Conservation (phyloP, 2,329 filamentous ascomycete genomes). For the Phaeosphaeriaceae sp. region DNA sequence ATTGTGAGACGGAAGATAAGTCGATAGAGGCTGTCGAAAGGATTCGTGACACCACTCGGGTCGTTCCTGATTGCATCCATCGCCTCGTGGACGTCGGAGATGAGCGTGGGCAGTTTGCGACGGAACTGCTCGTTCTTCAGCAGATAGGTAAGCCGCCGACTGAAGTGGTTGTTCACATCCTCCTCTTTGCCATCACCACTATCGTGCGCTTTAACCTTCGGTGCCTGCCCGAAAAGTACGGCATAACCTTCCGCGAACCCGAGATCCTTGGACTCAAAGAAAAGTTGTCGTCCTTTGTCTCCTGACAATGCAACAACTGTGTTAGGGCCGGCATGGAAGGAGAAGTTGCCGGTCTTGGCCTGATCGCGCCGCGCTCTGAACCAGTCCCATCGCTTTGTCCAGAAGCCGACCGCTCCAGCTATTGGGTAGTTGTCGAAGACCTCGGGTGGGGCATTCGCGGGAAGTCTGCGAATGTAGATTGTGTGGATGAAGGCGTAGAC, state of each 20-base stretch:
- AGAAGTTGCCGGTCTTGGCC: conserved; percentile 54
- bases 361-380: conserved; percentile 41
- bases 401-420: conserved; percentile 56
- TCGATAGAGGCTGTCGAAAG: conserved; percentile 62
- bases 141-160: conserved; percentile 25
- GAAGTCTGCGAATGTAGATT: conserved; percentile 26
- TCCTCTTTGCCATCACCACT: conserved; percentile 15
- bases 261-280: conserved; percentile 56
- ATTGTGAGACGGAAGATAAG: conserved; percentile 66
- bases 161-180: conserved; percentile 29
- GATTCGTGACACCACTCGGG: conserved; percentile 54
- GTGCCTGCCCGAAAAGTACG: conserved; percentile 34
- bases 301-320: conserved; percentile 56
- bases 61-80: conserved; percentile 49
- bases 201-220: conserved; percentile 18
- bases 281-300: conserved; percentile 51
- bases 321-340: conserved; percentile 57
- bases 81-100: conserved; percentile 48
- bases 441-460: conserved; percentile 26
- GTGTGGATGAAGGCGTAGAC: conserved; percentile 19
- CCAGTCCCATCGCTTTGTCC: conserved; percentile 56
- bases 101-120: conserved; percentile 50
- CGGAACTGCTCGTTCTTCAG: conserved; percentile 37
- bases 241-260: conserved; percentile 52
- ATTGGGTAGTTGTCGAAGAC: conserved; percentile 47